Conservation (phyloP, 192 early-diverging fungal species). For the Podila epigama region DNA sequence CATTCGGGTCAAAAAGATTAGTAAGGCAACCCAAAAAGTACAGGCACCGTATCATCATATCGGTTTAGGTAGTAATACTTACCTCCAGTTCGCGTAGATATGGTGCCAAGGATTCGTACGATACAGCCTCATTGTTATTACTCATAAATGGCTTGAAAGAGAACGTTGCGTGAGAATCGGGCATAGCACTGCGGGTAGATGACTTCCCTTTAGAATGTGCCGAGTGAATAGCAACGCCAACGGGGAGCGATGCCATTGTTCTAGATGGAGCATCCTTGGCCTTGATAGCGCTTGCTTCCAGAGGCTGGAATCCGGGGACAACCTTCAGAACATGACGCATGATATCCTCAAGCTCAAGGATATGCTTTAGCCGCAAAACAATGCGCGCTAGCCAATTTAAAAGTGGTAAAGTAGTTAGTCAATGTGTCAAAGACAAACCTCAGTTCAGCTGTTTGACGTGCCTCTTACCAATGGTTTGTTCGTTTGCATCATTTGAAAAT, state of each 20-base stretch:
- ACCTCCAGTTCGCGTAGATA: conserved; percentile 51
- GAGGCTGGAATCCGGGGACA: conserved; percentile 45
- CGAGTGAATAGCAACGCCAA: conserved; percentile 3
- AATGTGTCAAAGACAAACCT: background rate
- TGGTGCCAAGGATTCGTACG: conserved; percentile 33
- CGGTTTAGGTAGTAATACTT: background rate
- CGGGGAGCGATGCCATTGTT: background rate
- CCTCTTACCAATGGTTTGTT: conserved; percentile 40
- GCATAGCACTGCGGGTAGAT: conserved; percentile 1
- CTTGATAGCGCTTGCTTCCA: conserved; percentile 41
- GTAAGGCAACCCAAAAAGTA: background rate
- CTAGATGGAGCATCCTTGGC: conserved; percentile 9
- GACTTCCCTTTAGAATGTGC: background rate
- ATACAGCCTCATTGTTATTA: background rate
- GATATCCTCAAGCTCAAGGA: conserved; percentile 47
- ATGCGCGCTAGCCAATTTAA: conserved; percentile 35
- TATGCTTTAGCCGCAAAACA: conserved; percentile 51
- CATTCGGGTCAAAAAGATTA: background rate
- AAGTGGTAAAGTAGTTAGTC: background rate
- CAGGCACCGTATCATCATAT: background rate
- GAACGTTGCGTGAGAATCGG: background rate
- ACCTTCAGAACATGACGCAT: conserved; percentile 39
- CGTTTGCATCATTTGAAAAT: conserved; percentile 53
- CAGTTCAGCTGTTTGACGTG: background rate
- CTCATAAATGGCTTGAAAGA: background rate